phyloP scores from a whole-genome alignment of 192 early-diverging fungal genomes.

The Coemansia sp. region DNA sequence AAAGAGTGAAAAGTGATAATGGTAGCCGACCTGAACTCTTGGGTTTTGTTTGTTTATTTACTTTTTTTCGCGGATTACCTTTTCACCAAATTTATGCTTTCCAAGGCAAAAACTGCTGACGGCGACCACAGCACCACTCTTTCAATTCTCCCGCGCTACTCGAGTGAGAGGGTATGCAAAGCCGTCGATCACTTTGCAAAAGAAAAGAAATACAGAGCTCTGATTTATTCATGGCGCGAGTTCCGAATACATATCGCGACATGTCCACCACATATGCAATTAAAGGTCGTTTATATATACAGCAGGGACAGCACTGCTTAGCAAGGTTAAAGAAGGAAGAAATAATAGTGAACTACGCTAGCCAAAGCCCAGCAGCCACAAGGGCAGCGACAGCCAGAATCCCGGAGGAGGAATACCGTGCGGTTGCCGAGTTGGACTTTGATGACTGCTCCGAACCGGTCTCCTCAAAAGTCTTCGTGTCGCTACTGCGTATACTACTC shows the following conservation, averaged over 20 bases:
- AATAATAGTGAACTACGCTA: background rate
- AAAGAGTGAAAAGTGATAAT: background rate
- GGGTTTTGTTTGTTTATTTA: slow-evolving; percentile 6
- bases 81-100: background rate
- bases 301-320: background rate
- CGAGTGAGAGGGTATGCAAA: slow-evolving; percentile 1
- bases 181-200: background rate
- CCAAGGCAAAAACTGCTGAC: background rate
- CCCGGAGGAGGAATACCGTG: slow-evolving; percentile 1
- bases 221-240: background rate
- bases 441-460: background rate
- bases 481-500: slow-evolving; percentile 1
- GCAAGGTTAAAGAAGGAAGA: background rate
- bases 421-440: slow-evolving; percentile 8
- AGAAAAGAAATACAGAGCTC: background rate
- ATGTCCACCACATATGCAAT: background rate
- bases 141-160: background rate
- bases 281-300: background rate
- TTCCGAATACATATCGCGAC: background rate
- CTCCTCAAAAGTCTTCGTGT: background rate
- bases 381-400: background rate
- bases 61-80: background rate
- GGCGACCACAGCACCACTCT: background rate
- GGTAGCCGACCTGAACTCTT: background rate
- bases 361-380: slow-evolving; percentile 2